Base-by-base conservation (phyloP, 306 rosid species). In the Lagenaria siceraria region DNA sequence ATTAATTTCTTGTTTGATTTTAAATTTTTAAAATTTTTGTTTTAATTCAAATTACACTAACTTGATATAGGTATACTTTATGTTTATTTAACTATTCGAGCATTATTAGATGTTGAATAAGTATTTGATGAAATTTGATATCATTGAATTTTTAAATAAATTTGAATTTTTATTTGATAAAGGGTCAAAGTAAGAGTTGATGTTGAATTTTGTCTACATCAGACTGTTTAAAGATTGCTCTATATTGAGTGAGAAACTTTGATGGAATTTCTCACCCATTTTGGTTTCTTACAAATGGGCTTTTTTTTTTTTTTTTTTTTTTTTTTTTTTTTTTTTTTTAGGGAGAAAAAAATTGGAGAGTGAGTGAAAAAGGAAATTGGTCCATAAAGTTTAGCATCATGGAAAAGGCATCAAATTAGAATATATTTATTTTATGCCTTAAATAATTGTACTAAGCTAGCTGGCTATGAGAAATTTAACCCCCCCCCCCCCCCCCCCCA, bases 351-450 rank as follows among this genome's bases (percentile, higher is more conserved):
- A 46, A 13, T 35, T 12, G 19, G 15, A 42, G 54, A 70, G 36
- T 70, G 56, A 10, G 21, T 42, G 55, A 70, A 70, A 68, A 40
- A 38, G 52, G 56, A 43, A 70, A 70, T 43, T 22, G 33, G 21
- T 43, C 13, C 11, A 70, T 24, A 70, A 71, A 46, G 8, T 40
- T 48, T 25, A 15, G 10, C 18, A 46, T 48, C 76, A 71, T 46
- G 42, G 76, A 71, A n/a, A 71, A 42, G 59, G 59, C 22, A 71
- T 29, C 76, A 71, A 71, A 71, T 69, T 12, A 12, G 75, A 43
- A 69, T 65, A 65, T 65, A 6, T 65, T 36, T 9, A 64, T 35
- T 65, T 65, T 65, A 36, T 65, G 49, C 51, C 24, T 18, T 6
- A n/a, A 10, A 65, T 65, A 36, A 65, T 65, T 65, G 73, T 35